Evolutionary conservation across 176 grass and related monocot genomes (phyloP).

Genomic region (Dendrocalamus sinicus): DNA sequence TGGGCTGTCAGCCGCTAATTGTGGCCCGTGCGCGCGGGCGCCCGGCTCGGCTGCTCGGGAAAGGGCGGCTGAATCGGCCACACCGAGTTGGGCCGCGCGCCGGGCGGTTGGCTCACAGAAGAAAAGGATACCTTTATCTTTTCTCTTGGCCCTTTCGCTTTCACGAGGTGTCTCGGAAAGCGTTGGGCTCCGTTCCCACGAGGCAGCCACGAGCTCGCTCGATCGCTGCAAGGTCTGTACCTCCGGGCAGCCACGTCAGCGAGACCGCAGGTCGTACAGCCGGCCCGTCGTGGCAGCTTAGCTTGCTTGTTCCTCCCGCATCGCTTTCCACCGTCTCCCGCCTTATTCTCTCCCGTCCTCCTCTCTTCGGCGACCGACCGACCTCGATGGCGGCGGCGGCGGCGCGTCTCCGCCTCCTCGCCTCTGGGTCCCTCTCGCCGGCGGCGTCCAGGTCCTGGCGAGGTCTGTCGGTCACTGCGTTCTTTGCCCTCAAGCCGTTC

Average conservation of each 20-base stretch:
- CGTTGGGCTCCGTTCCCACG: neutral
- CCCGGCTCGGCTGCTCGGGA: too few species aligned
- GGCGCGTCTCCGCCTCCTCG: slow-evolving; percentile 15
- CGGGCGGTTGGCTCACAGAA: too few species aligned
- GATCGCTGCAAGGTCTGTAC: neutral
- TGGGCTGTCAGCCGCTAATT: too few species aligned
- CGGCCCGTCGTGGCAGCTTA: neutral
- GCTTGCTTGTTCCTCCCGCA: too few species aligned
- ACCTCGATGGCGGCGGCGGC: neutral
- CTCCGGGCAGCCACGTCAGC: neutral
- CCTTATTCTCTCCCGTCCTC: neutral
- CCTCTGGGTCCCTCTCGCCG: neutral
- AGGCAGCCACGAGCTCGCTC: neutral
- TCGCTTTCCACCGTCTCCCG: neutral
- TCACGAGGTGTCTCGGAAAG: neutral
- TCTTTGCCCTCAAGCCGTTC: slow-evolving; percentile 32
- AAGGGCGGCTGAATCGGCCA: too few species aligned
- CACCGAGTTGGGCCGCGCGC: too few species aligned
- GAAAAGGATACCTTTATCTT: neutral
- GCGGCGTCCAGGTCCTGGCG: neutral
- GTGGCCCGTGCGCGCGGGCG: too few species aligned
- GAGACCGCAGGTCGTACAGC: neutral
- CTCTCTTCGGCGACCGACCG: neutral
- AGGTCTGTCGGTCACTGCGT: neutral
- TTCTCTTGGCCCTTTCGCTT: neutral